phyloP scores from a whole-genome alignment of 2,329 filamentous ascomycete species.

The Taxawa tesnikishii region DNA sequence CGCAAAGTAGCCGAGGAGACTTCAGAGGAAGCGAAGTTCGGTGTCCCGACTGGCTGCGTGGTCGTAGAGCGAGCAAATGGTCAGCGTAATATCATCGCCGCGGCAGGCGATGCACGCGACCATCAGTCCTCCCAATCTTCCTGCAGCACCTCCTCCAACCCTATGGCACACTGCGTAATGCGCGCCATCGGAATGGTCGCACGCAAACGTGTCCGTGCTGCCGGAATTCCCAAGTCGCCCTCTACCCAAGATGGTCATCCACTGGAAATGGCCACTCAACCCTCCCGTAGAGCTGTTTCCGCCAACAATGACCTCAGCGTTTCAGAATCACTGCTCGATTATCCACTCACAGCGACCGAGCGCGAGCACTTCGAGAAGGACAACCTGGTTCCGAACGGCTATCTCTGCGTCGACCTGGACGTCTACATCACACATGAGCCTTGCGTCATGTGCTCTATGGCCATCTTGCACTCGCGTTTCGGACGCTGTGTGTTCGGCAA shows the following conservation, averaged over 20 bases:
- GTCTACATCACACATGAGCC: constrained; percentile 93
- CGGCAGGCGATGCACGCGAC: constrained; percentile 68
- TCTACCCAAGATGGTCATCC: constrained; percentile 19
- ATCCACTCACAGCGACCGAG: constrained; percentile 57
- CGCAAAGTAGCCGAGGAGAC: constrained; percentile 50
- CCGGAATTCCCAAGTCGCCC: constrained; percentile 15
- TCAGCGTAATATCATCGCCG: constrained; percentile 45
- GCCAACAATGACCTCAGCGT: constrained; percentile 10
- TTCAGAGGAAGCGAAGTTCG: constrained; percentile 44
- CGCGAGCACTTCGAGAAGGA: constrained; percentile 48
- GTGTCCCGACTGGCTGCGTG: constrained; percentile 61
- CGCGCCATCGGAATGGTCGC: constrained; percentile 76
- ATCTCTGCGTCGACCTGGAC: constrained; percentile 87
- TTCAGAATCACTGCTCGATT: constrained; percentile 53
- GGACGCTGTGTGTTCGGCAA: constrained; percentile 69
- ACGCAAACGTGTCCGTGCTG: constrained; percentile 30
- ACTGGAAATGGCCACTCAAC: constrained; percentile 11
- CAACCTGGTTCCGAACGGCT: constrained; percentile 62
- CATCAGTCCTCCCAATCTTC: constrained; percentile 23
- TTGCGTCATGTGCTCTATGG: constrained; percentile 95
- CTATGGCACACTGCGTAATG: constrained; percentile 66
- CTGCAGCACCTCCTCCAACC: constrained; percentile 37
- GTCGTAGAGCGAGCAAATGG: constrained; percentile 51
- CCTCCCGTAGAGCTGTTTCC: constrained; percentile 15
- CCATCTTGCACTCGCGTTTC: constrained; percentile 86